These are phyloP conservation scores for Solanum aculeatissimum DNA, from an alignment of 305 asterid species.

Conservation along the genomic window DNA sequence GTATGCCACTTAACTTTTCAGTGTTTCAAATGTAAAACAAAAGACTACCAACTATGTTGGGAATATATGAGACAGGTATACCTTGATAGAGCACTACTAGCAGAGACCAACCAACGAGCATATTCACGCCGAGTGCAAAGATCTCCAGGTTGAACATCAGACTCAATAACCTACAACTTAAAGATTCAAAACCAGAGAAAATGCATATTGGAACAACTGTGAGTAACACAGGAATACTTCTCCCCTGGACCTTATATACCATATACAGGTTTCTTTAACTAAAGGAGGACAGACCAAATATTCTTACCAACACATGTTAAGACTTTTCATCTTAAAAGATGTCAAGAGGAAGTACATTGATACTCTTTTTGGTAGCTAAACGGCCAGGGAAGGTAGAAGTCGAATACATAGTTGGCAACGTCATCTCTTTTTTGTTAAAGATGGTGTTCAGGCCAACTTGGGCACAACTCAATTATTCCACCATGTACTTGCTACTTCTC, in stretches of 20 bases:
- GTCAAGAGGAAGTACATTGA: background rate
- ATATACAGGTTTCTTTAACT: background rate
- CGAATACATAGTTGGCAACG: background rate
- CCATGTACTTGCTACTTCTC: background rate
- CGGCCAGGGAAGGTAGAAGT: background rate
- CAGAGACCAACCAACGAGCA: conserved; percentile 90
- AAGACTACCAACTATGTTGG: background rate
- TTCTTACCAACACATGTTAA: background rate
- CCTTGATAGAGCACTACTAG: conserved; percentile 92
- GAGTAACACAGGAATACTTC: background rate
- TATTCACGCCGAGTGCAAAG: conserved; percentile 93
- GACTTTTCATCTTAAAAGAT: background rate
- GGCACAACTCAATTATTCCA: background rate
- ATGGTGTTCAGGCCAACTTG: background rate
- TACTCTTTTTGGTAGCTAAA: background rate
- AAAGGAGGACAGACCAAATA: background rate
- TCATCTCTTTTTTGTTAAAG: background rate
- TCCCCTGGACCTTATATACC: background rate
- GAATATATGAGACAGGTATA: conserved; percentile 12
- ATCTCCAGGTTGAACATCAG: conserved; percentile 86
- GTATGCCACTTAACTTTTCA: background rate
- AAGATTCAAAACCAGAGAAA: background rate
- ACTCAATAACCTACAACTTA: conserved; percentile 64
- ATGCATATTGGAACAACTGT: background rate
- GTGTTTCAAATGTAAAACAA: background rate